Evolutionary conservation across 768 basidiomycete species (phyloP).

Genomic region (Russula vinacea): DNA sequence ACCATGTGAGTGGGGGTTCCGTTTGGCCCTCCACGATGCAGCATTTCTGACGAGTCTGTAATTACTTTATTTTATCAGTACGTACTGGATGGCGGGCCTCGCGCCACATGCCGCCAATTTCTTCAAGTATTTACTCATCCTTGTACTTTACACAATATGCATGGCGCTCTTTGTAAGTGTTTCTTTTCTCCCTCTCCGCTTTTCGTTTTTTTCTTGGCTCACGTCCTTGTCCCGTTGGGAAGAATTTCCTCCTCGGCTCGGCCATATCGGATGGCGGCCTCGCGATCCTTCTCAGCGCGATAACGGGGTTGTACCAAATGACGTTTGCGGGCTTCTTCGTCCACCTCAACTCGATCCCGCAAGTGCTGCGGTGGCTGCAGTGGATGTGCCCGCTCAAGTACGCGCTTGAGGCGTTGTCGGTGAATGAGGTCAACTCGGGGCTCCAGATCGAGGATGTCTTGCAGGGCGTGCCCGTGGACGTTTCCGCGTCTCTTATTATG

Average conservation of each 20-base stretch:
- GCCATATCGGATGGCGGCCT: constrained; percentile 84
- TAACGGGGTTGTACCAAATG: constrained; percentile 76
- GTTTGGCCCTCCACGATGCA: not conserved
- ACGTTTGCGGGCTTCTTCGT: constrained; percentile 93
- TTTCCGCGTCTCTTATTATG: constrained; percentile 86
- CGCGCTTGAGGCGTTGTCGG: constrained; percentile 76
- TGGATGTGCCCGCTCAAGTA: constrained; percentile 87
- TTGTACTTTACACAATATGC: constrained; percentile 77
- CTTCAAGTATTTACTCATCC: constrained; percentile 93
- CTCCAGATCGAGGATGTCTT: constrained; percentile 77
- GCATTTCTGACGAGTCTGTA: not conserved
- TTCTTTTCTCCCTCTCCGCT: not conserved
- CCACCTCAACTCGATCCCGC: constrained; percentile 78
- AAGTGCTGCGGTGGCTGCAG: constrained; percentile 89
- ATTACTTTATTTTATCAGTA: constrained; percentile 40
- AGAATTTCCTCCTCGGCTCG: constrained; percentile 90
- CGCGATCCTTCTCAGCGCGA: constrained; percentile 82
- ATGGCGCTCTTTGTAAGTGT: constrained; percentile 77
- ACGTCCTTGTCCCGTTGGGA: not conserved
- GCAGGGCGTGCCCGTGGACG: constrained; percentile 74
- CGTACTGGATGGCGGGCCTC: constrained; percentile 96
- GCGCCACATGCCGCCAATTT: constrained; percentile 72
- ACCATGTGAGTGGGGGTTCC: constrained; percentile 59
- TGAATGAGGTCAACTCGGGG: constrained; percentile 91
- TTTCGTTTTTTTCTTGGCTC: not conserved